Evolutionary conservation across 1,139 yeast species (phyloP), one percentile per base, ranked within the genome.

Genomic region (Diutina mesorugosa): DNA sequence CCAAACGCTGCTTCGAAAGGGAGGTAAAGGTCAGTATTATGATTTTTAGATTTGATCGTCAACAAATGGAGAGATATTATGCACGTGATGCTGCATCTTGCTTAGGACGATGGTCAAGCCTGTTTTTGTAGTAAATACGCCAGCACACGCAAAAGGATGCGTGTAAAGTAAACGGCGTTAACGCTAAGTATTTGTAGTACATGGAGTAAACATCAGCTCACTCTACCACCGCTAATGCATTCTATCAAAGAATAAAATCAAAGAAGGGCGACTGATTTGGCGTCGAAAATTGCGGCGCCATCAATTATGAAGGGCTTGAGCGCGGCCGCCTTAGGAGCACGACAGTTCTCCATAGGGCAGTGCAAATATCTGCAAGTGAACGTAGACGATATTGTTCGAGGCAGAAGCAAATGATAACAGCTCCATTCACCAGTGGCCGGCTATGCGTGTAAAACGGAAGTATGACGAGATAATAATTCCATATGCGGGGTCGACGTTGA

Each of bases 1-100:
- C 54, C 67, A 63, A 57, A 61, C 61, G 21, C 45, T 28, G 14
- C 35, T 50, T 14, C 21, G 32, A 4, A 32, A 29, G 18, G 41
- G 28, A n/a, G 45, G 45, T 8, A n/a, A 8, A 10, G 53, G 16
- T 6, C 21, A 16, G 38, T 47, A 47, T 21, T 47, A 28, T 16
- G 51, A 47, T 16, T 47, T 47, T 47, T 29, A 47, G 21, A 9
- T 12, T 35, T 6, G 14, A 35, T 35, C 6, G 41, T 21, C 26
- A 21, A 21, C 10, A 35, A 9, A 10, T 10, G 14, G 14, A 12
- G 14, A 10, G 12, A 12, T 35, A 35, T 5, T 16, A 12, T 35
- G 41, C 41, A 35, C 10, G 41, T n/a, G 41, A 35, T 35, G 41
- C 41, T n/a, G 41, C 41, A 35, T 10, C 14, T 10, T 35, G 41